Percentiles rank a stretch among this genome's conserved stretches.
Evolutionary conservation across 345 rosid genomes (phyloP).

Genomic region (Capsella bursapastoris): DNA sequence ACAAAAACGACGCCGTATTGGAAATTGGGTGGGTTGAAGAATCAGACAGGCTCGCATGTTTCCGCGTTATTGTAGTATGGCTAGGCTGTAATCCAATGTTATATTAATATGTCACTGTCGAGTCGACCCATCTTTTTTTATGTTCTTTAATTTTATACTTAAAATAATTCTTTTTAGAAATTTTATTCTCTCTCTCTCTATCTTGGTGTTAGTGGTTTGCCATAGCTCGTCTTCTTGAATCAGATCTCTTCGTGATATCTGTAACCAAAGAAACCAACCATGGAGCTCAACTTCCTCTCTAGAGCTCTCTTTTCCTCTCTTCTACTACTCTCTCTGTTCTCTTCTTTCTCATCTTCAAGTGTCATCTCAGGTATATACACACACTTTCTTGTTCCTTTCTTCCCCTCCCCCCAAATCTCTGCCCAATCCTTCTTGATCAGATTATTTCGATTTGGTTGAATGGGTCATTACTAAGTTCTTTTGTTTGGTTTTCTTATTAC

Average conservation of each 20-base stretch:
- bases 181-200: background rate
- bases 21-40: background rate
- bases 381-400: background rate
- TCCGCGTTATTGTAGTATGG: constrained; percentile 22
- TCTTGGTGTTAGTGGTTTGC: constrained; percentile 21
- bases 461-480: background rate
- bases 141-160: background rate
- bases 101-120: background rate
- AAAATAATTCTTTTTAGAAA: too few relatives aligned
- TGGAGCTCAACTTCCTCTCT: constrained; percentile 38
- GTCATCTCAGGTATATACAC: constrained; percentile 60
- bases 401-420: too few relatives aligned
- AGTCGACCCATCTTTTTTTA: background rate
- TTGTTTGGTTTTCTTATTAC: constrained; percentile 36
- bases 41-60: constrained; percentile 32
- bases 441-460: constrained; percentile 6
- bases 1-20: background rate
- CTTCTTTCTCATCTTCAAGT: constrained; percentile 47
- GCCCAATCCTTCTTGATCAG: background rate
- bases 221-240: constrained; percentile 27
- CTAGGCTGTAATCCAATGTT: constrained; percentile 25
- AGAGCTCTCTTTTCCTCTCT: constrained; percentile 40
- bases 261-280: constrained; percentile 23
- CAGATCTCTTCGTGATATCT: constrained; percentile 36
- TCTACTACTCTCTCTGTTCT: constrained; percentile 43